Base-by-base conservation (phyloP, 495 filamentous ascomycete genomes). In the Articulospora tetracladia region DNA sequence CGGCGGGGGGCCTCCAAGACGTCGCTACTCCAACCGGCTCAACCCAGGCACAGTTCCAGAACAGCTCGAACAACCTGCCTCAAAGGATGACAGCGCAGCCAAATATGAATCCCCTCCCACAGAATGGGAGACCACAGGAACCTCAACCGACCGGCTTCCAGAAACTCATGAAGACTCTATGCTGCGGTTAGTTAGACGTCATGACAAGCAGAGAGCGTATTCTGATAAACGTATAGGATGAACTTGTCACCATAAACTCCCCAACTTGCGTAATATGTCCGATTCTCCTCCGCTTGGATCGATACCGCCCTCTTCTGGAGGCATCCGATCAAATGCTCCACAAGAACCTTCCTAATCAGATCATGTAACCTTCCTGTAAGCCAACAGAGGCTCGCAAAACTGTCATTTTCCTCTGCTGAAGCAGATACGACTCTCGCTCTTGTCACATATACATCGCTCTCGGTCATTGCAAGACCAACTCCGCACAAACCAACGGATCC, bases 1-100 rank as follows among this genome's bases (percentile, higher is more conserved):
- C 77, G 73, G 80, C 79, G 74, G 88, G 85, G 80, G 88, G 85
- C 58, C 79, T 88, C 49, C 76, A 75, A 71, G 87, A 93, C 68
- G 83, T 82, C 68, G 79, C 78, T 70, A 95, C 92, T 61, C 89
- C 92, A 60, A 83, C 89, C 57, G 86, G 86, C 62, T 93, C 90
- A 66, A 93, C 88, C 57, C 88, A 91, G 73, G 91, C 92, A 59
- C 92, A 96, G 69, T 96, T 95, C 79, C 89, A 92, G 76, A 89
- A 86, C 78, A 92, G 89, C 74, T 89, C 87, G 67, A 88, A 90
- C 65, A 92, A 95, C 73, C 83, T 95, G 58, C 85, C 87, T 25
- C 83, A 82, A 60, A 79, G 85, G 61, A 79, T 88, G 68, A 85
- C 79, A 56, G 76, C 76, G 22, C 86, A 85, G 65, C 81, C 79